A percentile compares a stretch with the other conserved stretches of the same genome.
Evolutionary conservation across 2,329 filamentous ascomycete species (phyloP).

Genomic region (Venturia effusa): DNA sequence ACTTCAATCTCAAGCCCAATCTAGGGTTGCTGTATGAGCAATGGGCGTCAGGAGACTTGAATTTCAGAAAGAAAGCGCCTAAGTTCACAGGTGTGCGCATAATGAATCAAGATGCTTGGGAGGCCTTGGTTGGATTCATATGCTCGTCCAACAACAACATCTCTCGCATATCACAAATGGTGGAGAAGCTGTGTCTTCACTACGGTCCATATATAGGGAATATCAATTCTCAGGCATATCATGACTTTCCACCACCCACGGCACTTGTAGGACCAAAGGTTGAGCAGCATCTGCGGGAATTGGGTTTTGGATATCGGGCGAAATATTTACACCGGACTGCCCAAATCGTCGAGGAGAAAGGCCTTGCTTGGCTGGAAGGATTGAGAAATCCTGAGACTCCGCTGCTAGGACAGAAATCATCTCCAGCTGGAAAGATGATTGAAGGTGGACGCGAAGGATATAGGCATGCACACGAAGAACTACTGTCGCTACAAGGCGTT

Average conservation of each 20-base stretch:
- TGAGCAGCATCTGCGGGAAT: conserved; percentile 64
- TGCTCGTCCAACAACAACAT: conserved; percentile 99
- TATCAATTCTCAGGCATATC: conserved; percentile 59
- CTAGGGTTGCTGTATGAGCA: conserved; percentile 66
- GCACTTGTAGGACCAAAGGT: conserved; percentile 64
- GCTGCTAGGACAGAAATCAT: conserved; percentile 38
- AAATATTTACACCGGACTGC: conserved; percentile 88
- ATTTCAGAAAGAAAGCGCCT: conserved; percentile 79
- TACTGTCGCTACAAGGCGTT: conserved; percentile 74
- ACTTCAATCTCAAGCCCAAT: conserved; percentile 77
- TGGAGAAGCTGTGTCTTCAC: conserved; percentile 76
- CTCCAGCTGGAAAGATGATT: conserved; percentile 36
- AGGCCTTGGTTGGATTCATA: conserved; percentile 86
- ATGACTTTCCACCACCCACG: conserved; percentile 75
- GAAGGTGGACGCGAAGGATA: conserved; percentile 54
- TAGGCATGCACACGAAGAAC: conserved; percentile 64
- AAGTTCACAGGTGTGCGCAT: conserved; percentile 88
- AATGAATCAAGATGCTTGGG: conserved; percentile 90
- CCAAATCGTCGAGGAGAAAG: conserved; percentile 55
- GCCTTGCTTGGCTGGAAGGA: conserved; percentile 60
- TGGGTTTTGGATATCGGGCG: conserved; percentile 91
- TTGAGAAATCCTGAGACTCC: conserved; percentile 69
- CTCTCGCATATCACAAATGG: conserved; percentile 88
- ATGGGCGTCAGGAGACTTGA: conserved; percentile 77
- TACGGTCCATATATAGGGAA: conserved; percentile 71